Evolutionary conservation across 148 eudicot species (phyloP).

Genomic region (Pharnaceum exiguum): DNA sequence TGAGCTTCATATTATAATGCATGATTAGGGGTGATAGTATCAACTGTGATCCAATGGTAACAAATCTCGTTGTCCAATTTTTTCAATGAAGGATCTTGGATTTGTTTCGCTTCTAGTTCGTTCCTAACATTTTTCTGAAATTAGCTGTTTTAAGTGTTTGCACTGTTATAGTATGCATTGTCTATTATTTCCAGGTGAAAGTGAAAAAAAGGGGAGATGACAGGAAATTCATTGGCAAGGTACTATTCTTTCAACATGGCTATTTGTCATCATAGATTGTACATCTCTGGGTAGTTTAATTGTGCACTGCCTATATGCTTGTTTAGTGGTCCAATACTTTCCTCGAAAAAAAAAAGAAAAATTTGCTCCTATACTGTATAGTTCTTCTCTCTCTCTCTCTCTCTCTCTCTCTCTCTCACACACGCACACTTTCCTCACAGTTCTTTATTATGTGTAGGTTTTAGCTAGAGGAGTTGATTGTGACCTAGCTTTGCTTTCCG

Average conservation of each 20-base stretch:
- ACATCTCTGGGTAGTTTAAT: neutral
- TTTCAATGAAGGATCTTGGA: too few species aligned
- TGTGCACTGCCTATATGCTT: neutral
- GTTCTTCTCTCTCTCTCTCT: too few species aligned
- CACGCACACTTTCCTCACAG: slow-evolving; percentile 20
- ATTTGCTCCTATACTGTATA: too few species aligned
- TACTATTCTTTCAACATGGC: slow-evolving; percentile 26
- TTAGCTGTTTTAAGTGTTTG: neutral
- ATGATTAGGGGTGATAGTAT: too few species aligned
- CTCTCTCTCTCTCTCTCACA: too few species aligned
- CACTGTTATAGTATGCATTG: neutral
- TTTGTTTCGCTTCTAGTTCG: too few species aligned
- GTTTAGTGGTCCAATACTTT: neutral
- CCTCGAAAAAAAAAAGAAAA: neutral
- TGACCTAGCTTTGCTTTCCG: slow-evolving; percentile 88
- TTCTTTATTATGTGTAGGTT: slow-evolving; percentile 51
- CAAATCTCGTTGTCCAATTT: too few species aligned
- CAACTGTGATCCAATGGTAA: too few species aligned
- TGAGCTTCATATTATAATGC: slow-evolving; percentile 15
- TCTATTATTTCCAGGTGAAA: slow-evolving; percentile 63
- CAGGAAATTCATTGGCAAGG: slow-evolving; percentile 97
- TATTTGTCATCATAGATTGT: too few species aligned
- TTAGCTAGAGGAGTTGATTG: slow-evolving; percentile 93
- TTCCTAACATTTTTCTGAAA: too few species aligned
- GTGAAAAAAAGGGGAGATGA: slow-evolving; percentile 98